Evolutionary conservation across 2,329 filamentous ascomycete genomes (phyloP).

Genomic region (Diaporthe eres): DNA sequence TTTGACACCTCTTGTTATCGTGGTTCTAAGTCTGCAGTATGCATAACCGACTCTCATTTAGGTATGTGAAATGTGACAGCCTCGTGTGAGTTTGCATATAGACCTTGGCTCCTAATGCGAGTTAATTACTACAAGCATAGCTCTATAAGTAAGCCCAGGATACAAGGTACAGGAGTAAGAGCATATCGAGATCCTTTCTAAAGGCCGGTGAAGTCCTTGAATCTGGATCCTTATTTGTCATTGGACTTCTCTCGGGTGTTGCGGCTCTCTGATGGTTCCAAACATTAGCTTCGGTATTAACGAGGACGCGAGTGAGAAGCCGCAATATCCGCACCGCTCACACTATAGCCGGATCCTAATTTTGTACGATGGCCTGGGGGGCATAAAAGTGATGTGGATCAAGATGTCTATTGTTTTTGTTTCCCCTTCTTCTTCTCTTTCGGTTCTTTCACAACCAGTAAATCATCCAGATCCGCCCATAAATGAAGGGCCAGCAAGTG

Average conservation of each 20-base stretch:
- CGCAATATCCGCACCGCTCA: constrained; percentile 37
- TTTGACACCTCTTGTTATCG: neutral
- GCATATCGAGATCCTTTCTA: neutral
- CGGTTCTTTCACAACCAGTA: neutral
- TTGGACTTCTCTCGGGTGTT: neutral
- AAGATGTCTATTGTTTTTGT: neutral
- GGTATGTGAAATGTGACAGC: neutral
- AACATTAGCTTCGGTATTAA: neutral
- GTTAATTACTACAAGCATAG: neutral
- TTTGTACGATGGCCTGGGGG: neutral
- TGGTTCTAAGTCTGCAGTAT: neutral
- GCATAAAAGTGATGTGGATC: neutral
- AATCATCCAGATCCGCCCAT: constrained; percentile 25
- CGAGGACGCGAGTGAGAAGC: neutral
- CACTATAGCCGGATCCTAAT: neutral
- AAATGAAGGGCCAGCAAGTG: constrained; percentile 31
- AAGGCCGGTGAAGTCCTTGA: neutral
- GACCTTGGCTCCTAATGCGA: too few species aligned
- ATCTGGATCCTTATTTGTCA: neutral
- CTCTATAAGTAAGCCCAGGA: neutral
- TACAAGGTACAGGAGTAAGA: neutral
- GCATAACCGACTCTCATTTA: neutral
- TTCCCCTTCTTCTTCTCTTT: neutral
- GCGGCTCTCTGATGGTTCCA: constrained; percentile 1
- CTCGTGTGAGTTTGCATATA: neutral